Evolutionary conservation across 177 flowering plant genomes (phyloP).

Genomic region (Tripterygium wilfordii): DNA sequence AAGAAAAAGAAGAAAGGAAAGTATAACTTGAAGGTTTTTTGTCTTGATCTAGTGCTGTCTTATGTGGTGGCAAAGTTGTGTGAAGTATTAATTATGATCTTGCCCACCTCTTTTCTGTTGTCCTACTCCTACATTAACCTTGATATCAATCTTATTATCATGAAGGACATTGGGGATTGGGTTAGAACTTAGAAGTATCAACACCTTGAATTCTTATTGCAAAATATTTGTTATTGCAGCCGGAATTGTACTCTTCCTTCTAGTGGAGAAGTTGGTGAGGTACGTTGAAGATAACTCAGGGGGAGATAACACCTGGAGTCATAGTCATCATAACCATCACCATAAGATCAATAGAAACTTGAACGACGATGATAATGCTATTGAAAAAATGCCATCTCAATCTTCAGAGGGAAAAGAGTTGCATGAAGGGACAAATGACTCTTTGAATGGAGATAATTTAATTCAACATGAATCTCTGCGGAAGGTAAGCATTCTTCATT

Average conservation of each 20-base stretch:
- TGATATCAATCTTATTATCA: no score
- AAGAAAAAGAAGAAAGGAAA: no score
- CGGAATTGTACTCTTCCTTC: conserved; percentile 89
- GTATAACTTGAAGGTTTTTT: no score
- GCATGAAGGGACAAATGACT: conserved; percentile 24
- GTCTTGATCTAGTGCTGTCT: no score
- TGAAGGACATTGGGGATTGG: no score
- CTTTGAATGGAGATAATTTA: conserved; percentile 19
- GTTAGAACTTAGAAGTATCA: no score
- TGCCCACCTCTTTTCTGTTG: no score
- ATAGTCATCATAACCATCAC: conserved; percentile 77
- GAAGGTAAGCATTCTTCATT: conserved; percentile 59
- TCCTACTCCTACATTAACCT: no score
- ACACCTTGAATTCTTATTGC: conserved; percentile 11
- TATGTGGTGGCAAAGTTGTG: no score
- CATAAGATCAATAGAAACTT: conserved; percentile 39
- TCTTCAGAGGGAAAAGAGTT: conserved; percentile 11
- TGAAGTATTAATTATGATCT: no score
- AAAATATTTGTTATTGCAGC: conserved; percentile 47
- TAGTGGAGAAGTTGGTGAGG: conserved; percentile 92
- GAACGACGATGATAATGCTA: conserved; percentile 40
- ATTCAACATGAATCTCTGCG: conserved; percentile 24
- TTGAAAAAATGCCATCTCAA: conserved; percentile 14
- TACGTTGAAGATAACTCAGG: conserved; percentile 75
- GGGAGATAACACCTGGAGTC: conserved; percentile 41